These are phyloP conservation scores for Cutaneotrichosporon sp. DNA, from an alignment of 1,284 basidiomycete genomes.

Conservation along the genomic window DNA sequence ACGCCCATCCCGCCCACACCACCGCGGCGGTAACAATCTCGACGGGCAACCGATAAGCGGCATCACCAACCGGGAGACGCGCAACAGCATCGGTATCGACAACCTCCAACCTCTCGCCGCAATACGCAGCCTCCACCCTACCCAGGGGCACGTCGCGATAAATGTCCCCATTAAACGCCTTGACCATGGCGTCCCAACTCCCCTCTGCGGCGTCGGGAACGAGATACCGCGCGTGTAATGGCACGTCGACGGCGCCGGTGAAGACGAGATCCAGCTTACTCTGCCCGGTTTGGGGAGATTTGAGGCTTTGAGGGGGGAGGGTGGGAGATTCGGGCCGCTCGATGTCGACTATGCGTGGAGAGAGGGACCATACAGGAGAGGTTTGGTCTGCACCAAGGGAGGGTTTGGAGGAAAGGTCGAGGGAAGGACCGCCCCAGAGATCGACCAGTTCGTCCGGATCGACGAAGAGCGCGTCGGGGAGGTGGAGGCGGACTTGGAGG, in stretches of 20 bases:
- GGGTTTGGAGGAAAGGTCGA: neutral
- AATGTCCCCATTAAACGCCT: neutral
- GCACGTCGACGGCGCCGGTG: conserved; percentile 22
- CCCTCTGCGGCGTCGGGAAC: conserved; percentile 17
- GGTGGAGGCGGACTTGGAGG: conserved; percentile 26
- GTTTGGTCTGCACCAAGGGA: neutral
- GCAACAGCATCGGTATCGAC: neutral
- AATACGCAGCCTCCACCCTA: neutral
- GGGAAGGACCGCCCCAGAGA: conserved; percentile 12
- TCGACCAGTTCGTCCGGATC: conserved; percentile 36
- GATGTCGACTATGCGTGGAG: conserved; percentile 33
- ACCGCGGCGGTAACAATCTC: conserved; percentile 13
- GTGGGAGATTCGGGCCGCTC: conserved; percentile 29
- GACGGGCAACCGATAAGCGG: conserved; percentile 13
- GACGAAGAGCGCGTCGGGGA: conserved; percentile 43
- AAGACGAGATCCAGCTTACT: neutral
- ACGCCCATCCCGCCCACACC: conserved; percentile 18
- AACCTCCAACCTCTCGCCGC: neutral
- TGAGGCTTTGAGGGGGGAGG: neutral
- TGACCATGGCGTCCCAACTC: conserved; percentile 3
- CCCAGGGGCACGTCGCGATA: neutral
- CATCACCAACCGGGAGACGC: conserved; percentile 16
- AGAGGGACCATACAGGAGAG: conserved; percentile 21
- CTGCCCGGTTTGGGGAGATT: neutral
- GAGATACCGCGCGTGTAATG: conserved; percentile 46